Percentiles rank a stretch among this genome's conserved stretches.
Conservation (phyloP, 495 filamentous ascomycete genomes). For the Recurvomyces mirabilis region DNA sequence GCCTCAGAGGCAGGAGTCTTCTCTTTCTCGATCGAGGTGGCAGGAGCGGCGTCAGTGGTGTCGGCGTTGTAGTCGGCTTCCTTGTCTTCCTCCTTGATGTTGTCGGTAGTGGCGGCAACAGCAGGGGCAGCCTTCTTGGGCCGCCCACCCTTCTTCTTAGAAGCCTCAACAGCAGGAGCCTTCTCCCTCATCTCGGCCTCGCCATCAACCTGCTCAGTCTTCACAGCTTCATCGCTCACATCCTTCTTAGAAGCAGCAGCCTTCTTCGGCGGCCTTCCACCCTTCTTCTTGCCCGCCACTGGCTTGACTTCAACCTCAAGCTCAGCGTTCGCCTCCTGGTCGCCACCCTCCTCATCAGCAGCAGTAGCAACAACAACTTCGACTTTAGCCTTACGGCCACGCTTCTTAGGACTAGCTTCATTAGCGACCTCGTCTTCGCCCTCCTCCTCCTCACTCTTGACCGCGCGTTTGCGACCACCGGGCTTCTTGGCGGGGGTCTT, state of each 20-base stretch:
- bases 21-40: not conserved
- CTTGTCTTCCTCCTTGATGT: not conserved
- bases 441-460: not conserved
- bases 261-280: not conserved
- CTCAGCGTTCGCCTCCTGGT: not conserved
- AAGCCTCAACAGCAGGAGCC: not conserved
- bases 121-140: not conserved
- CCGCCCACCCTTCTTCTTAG: not conserved
- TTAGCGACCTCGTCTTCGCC: not conserved
- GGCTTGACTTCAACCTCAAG: not conserved
- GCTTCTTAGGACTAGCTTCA: conserved; percentile 2
- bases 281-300: not conserved
- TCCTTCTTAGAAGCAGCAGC: not conserved
- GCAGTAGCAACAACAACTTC: not conserved
- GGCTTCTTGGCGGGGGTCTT: not conserved
- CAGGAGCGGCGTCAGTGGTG: not conserved
- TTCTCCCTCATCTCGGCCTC: not conserved
- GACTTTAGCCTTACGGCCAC: not conserved
- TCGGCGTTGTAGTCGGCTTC: not conserved
- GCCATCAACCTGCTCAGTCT: not conserved
- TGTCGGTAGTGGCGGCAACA: not conserved
- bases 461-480: not conserved
- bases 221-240: not conserved
- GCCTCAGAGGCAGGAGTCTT: not conserved
- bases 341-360: not conserved